These are phyloP conservation scores for Rutstroemia sp. DNA, from an alignment of 2,329 filamentous ascomycete species.

Conservation along the genomic window DNA sequence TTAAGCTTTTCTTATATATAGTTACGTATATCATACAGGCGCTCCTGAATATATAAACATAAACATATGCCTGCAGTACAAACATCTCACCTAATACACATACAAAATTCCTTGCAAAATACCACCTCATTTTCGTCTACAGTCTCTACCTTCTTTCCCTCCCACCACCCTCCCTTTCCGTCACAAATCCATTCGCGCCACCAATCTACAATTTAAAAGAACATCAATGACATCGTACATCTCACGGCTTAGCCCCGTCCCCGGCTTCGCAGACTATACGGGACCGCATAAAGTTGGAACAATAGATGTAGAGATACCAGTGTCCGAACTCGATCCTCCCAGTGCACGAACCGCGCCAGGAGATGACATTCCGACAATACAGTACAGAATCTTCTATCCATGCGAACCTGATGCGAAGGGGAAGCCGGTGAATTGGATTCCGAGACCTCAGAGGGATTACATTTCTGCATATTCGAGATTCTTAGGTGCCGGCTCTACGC, in stretches of 20 bases:
- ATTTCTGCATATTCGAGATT: constrained; percentile 72
- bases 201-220: background rate
- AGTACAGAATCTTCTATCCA: constrained; percentile 79
- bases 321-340: constrained; percentile 49
- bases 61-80: no score
- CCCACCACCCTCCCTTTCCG: background rate
- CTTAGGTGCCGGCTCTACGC: constrained; percentile 53
- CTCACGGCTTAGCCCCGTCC: constrained; percentile 58
- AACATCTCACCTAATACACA: background rate
- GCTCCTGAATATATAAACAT: no score
- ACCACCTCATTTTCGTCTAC: background rate
- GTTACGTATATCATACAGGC: no score
- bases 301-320: constrained; percentile 72
- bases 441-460: constrained; percentile 66
- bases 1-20: no score
- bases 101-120: background rate
- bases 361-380: constrained; percentile 57
- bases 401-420: constrained; percentile 41
- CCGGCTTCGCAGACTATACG: constrained; percentile 65
- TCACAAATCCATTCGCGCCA: background rate
- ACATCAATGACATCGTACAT: constrained; percentile 25
- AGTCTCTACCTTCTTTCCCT: background rate
- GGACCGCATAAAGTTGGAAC: constrained; percentile 75
- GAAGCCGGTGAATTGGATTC: constrained; percentile 64
- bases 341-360: constrained; percentile 37